Base-by-base conservation (phyloP, 176 grass and related monocot species). In the Triticum dicoccoides region DNA sequence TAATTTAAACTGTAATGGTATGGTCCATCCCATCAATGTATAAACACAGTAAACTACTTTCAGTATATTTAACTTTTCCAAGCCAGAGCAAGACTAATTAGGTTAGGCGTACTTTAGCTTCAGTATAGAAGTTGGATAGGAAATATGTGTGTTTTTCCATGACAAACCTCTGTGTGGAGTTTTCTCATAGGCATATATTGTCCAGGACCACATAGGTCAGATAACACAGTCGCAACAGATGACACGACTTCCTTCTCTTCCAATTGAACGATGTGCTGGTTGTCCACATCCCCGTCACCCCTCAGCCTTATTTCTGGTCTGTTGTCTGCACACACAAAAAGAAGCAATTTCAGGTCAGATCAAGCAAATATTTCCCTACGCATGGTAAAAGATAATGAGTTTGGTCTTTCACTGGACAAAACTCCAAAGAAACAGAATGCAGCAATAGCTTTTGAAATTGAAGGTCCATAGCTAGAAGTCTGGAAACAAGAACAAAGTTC, bases 161-260 rank as follows among this genome's bases (percentile, higher is more conserved):
- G 42, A 91, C 82, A 83, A 88, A 97, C 95, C 95, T 97, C 87
- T 42, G 89, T 81, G 72, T 97, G 95, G 30, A 97, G 95, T 88
- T 84, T 95, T 87, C 87, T 89, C 87, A 97, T 93, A 65, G 92
- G 90, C 87, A 95, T 90, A 91, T 90, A 92, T 32, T 97, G 92
- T 86, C 95, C 95, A 64, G 95, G 91, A 38, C 91, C 95, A 76
- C 95, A 97, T 13, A 97, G 89, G 82, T 95, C 93, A 76, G 95
- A 91, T 79, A 95, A 78, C 81, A 97, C 91, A 32, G 90, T 95
- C 23, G 95, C 91, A 79, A 97, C 92, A 84, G 92, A 97, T 67
- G 92, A 97, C 37, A 95, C 87, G 2, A 97, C 89, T 41, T 95
- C 92, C 83, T 97, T 97, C 87, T 95, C 95, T 91, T 97, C 95